Base-by-base conservation (phyloP, 441 rosid species). In the Populus hybrid region DNA sequence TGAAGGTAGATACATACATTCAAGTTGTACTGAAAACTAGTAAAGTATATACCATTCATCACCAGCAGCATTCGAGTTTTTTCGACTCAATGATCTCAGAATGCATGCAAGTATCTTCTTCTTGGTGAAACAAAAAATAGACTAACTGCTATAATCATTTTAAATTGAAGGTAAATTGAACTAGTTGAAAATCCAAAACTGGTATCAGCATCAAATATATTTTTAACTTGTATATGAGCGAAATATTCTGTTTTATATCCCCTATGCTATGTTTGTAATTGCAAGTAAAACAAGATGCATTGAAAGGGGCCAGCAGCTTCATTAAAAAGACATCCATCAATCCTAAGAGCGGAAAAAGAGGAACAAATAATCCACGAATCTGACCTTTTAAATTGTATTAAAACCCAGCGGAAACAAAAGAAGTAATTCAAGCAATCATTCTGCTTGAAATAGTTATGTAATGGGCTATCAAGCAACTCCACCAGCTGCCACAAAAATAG, bases 321-420 rank as follows among this genome's bases (percentile, higher is more conserved):
- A 69, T 24, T 69, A 66, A 70, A 66, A 67, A 68, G 6, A 20
- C 10, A 76, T 14, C 20, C 42, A 68, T 21, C 20, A 23, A 69
- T 18, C 71, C 21, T 21, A 38, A 32, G 67, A 78, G 42, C 8
- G 18, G 59, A 10, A 75, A 71, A 74, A 26, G 78, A 66, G 65
- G 36, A 82, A 42, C 67, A 9, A 24, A 42, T 46, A 76, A 61
- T 24, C 57, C 67, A 76, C 74, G 68, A 71, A 73, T 67, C 89
- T 68, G 35, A 94, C 99, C 99, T 94, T 85, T 94, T 97, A 81
- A 97, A 97, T 79, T 97, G 99, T 78, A 94, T 92, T 53, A 97
- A 88, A 82, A 94, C 78, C 99, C 99, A 97, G 85, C 99, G 99
- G 88, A 97, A 97, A 83, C 99, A 97, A 85, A 97, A 94, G 97